phyloP scores from a whole-genome alignment of 1,284 basidiomycete species.

The Peniophora sp. region DNA sequence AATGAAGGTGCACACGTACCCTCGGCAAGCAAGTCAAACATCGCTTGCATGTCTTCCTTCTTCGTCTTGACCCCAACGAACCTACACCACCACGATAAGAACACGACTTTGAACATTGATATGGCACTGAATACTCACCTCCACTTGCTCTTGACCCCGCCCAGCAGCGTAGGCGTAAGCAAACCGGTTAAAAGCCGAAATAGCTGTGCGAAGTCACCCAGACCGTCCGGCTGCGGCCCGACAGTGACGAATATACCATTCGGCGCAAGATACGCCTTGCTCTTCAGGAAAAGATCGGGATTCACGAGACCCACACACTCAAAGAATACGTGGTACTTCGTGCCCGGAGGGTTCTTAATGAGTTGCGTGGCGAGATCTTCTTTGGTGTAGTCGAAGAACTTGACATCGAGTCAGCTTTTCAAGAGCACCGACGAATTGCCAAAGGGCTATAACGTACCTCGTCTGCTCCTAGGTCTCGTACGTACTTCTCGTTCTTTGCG shows the following conservation, averaged over 20 bases:
- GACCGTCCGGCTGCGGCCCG: constrained; percentile 25
- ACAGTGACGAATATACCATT: constrained; percentile 37
- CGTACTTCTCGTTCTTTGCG: constrained; percentile 37
- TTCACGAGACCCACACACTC: constrained; percentile 24
- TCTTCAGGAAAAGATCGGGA: constrained; percentile 27
- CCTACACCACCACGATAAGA: constrained; percentile 12
- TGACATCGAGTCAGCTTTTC: no score
- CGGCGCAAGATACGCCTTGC: constrained; percentile 36
- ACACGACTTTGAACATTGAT: background rate
- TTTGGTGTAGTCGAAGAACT: constrained; percentile 35
- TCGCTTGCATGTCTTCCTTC: constrained; percentile 25
- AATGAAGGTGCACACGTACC: constrained; percentile 24
- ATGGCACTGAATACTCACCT: constrained; percentile 24
- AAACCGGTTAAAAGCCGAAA: constrained; percentile 13
- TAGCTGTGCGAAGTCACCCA: constrained; percentile 8
- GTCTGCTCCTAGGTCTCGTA: constrained; percentile 32
- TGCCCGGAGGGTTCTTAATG: constrained; percentile 14
- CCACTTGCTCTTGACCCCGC: constrained; percentile 37
- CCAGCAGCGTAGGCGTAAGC: constrained; percentile 33
- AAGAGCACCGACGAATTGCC: no score
- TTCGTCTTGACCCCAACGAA: constrained; percentile 22
- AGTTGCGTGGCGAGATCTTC: constrained; percentile 22
- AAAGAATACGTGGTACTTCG: constrained; percentile 17
- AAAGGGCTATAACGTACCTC: constrained; percentile 21
- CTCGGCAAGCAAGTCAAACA: constrained; percentile 31